phyloP scores from a whole-genome alignment of 139 green algal genomes.

The Dunaliella sp. region DNA sequence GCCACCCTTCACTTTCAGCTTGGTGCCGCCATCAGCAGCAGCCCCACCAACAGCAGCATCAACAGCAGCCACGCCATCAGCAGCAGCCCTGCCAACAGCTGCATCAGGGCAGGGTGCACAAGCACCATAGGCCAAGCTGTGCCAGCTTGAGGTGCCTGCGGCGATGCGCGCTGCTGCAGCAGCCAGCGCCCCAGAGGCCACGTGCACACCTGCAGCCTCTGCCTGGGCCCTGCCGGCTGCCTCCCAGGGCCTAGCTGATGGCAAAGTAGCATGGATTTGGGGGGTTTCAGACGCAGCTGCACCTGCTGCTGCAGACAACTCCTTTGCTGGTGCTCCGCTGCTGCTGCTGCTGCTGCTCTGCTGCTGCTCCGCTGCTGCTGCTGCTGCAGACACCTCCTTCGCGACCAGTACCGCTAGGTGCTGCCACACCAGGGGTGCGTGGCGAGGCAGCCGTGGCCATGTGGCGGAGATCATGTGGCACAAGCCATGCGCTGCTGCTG shows the following conservation, averaged over 20 bases:
- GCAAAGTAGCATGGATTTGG: neutral
- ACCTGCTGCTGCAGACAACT: neutral
- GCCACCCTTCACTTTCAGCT: neutral
- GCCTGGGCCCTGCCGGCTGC: neutral
- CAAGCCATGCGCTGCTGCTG: constrained; percentile 22
- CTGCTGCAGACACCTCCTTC: neutral
- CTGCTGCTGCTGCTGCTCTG: neutral
- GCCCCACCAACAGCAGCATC: neutral
- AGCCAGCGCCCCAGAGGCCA: neutral
- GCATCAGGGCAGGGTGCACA: neutral
- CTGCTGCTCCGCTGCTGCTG: no score
- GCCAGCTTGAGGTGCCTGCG: no score
- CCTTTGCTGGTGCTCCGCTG: no score
- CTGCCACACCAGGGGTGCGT: constrained; percentile 40
- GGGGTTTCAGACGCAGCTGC: no score
- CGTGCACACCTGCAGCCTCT: neutral
- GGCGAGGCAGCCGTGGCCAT: constrained; percentile 46
- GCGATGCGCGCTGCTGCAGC: neutral
- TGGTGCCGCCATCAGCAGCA: neutral
- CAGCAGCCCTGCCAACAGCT: neutral
- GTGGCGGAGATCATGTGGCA: constrained; percentile 23
- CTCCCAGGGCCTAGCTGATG: neutral
- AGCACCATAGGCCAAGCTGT: no score
- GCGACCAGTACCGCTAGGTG: constrained; percentile 22
- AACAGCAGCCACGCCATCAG: neutral